phyloP scores from a whole-genome alignment of 805 yeast species.

The Yamadazyma phyllophila region DNA sequence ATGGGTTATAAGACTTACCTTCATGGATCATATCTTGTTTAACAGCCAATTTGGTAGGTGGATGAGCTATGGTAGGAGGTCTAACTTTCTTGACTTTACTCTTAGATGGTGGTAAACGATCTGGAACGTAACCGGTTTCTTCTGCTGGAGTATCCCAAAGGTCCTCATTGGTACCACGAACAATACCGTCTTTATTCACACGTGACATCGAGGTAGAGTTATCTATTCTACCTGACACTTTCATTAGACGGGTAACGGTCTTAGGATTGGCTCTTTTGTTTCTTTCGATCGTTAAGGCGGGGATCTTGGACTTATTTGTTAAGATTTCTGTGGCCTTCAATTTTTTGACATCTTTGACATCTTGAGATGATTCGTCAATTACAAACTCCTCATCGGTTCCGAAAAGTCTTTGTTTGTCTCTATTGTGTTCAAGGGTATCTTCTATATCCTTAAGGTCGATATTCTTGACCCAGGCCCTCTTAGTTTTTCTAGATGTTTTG shows the following conservation, averaged over 20 bases:
- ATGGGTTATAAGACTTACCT: constrained; percentile 93
- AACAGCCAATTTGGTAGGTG: constrained; percentile 50
- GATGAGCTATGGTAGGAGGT: constrained; percentile 18
- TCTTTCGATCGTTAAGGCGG: constrained; percentile 49
- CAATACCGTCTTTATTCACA: constrained; percentile 62
- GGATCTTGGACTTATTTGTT: constrained; percentile 69
- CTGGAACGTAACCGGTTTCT: constrained; percentile 5
- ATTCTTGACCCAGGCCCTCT: constrained; percentile 89
- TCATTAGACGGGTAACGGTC: constrained; percentile 65
- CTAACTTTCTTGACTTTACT: constrained; percentile 42
- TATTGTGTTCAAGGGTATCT: constrained; percentile 60
- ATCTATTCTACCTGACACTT: constrained; percentile 72
- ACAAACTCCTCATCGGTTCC: constrained; percentile 67
- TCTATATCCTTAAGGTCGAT: constrained; percentile 83
- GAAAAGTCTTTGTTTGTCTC: constrained; percentile 57
- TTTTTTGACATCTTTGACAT: constrained; percentile 45
- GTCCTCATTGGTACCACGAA: constrained; percentile 47
- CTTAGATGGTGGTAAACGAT: constrained; percentile 29
- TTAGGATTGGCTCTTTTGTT: constrained; percentile 51
- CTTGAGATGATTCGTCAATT: constrained; percentile 40
- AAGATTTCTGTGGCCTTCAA: constrained; percentile 70
- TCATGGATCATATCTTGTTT: constrained; percentile 56
- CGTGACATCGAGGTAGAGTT: constrained; percentile 50
- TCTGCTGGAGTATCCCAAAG: constrained; percentile 56
- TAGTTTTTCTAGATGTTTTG: constrained; percentile 79